Conservation (phyloP, 2,329 filamentous ascomycete genomes). For the Talaromyces rugulosus region DNA sequence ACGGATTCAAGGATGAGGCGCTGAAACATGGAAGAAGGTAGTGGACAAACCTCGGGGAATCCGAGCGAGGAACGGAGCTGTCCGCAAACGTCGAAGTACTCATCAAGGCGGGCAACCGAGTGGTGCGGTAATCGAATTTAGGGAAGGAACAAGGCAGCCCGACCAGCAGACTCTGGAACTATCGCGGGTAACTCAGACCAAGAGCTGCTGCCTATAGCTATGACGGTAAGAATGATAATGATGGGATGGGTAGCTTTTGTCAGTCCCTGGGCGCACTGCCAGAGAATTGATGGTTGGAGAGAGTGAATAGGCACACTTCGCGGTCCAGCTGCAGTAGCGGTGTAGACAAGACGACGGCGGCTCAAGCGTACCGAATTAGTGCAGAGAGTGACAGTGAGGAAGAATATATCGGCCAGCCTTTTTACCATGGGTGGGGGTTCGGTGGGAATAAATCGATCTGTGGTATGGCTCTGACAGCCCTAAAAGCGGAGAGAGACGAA, state of each 20-base stretch:
- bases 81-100: constrained; percentile 39
- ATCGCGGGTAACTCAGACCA: constrained; percentile 12
- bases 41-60: constrained; percentile 37
- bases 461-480: constrained; percentile 14
- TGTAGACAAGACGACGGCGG: background rate
- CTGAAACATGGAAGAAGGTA: constrained; percentile 14
- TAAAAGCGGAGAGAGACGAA: constrained; percentile 23
- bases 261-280: constrained; percentile 13
- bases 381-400: constrained; percentile 15
- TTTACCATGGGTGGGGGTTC: constrained; percentile 20
- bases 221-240: background rate
- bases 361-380: constrained; percentile 16
- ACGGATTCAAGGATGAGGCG: background rate
- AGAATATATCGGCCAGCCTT: constrained; percentile 16
- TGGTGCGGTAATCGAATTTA: background rate
- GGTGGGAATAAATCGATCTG: constrained; percentile 10
- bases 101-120: constrained; percentile 34
- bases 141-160: background rate
- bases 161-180: background rate
- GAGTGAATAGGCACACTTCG: constrained; percentile 4
- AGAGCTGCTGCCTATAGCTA: background rate
- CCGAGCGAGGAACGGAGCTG: constrained; percentile 36
- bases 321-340: background rate
- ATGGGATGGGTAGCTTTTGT: background rate
- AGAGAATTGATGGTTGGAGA: constrained; percentile 8